Evolutionary conservation across 305 asterid species (phyloP), one percentile per base, ranked within the genome.

Genomic region (Lippia alba): DNA sequence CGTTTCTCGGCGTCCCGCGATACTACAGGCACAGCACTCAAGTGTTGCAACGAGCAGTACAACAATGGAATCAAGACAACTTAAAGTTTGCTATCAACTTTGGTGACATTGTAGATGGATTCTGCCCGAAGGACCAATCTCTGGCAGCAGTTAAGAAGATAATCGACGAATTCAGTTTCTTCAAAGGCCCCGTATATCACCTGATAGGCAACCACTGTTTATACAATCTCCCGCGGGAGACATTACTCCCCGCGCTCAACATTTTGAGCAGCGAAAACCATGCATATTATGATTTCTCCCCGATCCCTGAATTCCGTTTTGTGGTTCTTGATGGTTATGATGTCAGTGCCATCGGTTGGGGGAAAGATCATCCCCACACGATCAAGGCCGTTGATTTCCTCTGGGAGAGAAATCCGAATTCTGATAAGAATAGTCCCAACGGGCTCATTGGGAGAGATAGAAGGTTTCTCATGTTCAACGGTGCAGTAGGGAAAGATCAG

Each of bases 191-290:
- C 1, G 83, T 80, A 1, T 84, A 86, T 78, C 97, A 92, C 87
- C 77, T 89, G 96, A 92, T 92, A 55, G 97, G 97, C 4, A 92
- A 89, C 71, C 97, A 91, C 74, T 89, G 97, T 75, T 89, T 91
- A 5, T 92, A 92, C 86, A 92, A 92, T 80, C 94, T 92, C 70
- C 91, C 96, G 17, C 92, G 97, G 9, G 90, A 91, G 12, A 74
- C 78, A 49, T 61, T 91, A 74, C 89, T 89, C 12, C 96, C 96
- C 7, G 10, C 86, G 34, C 72, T 92, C 32, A 79, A 80, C 76
- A 86, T 92, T 41, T 83, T 67, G 6, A 71, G 78, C 8, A 40
- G 12, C 1, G 80, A 79, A 45, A 33, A 67, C 44, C 74, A 34
- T 44, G 96, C 97, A 63, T 92, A 86, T 48, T 92, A 84, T n/a